Conservation (phyloP, 257 asterid species). For the Jaltomata sinuosa region DNA sequence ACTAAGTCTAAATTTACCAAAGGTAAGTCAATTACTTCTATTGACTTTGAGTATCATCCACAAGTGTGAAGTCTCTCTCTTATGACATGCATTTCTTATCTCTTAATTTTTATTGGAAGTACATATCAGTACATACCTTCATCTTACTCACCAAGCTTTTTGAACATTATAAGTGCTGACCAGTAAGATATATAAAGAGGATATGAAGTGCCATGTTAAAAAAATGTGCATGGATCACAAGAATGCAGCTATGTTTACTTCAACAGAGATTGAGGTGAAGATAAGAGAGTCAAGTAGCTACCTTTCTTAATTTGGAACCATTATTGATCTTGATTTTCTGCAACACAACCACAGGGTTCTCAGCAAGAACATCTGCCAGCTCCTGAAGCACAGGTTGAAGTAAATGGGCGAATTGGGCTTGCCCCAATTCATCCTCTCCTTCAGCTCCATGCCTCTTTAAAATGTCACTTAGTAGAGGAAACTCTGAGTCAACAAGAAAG, state of each 20-base stretch:
- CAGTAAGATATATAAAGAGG: neutral
- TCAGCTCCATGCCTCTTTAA: conserved; percentile 38
- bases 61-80: neutral
- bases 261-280: neutral
- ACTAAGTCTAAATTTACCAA: neutral
- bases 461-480: conserved; percentile 39
- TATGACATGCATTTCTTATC: neutral
- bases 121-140: neutral
- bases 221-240: neutral
- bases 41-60: neutral
- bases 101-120: neutral
- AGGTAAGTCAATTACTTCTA: neutral
- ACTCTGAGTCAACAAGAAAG: conserved; percentile 28
- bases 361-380: conserved; percentile 42
- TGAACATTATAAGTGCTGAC: neutral
- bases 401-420: conserved; percentile 51
- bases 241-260: neutral
- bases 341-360: conserved; percentile 23
- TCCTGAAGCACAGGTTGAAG: conserved; percentile 55
- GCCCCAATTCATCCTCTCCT: conserved; percentile 48
- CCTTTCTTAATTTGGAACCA: conserved; percentile 54
- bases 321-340: conserved; percentile 33
- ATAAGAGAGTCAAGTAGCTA: conserved; percentile 4
- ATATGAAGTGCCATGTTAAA: neutral
- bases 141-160: neutral